A percentile compares a stretch with the other conserved stretches of the same genome.
Evolutionary conservation across 768 basidiomycete species (phyloP).

Genomic region (Boletus insuetus): DNA sequence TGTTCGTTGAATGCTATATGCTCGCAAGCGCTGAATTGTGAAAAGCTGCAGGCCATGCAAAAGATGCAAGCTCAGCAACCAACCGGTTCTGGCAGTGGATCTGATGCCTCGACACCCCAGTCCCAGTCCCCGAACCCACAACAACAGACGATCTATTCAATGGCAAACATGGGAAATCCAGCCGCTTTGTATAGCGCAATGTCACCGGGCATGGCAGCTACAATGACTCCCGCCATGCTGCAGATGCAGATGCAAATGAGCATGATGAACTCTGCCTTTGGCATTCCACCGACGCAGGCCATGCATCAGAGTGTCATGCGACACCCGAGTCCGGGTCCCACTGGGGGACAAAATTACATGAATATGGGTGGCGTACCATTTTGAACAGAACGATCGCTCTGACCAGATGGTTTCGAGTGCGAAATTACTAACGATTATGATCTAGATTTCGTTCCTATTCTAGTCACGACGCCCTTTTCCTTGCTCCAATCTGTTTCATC

Average conservation of each 20-base stretch:
- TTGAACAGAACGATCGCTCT: slow-evolving; percentile 20
- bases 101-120: slow-evolving; percentile 31
- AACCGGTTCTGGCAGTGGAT: slow-evolving; percentile 25
- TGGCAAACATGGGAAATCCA: slow-evolving; percentile 42
- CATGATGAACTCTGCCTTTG: slow-evolving; percentile 48
- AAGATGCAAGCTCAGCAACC: slow-evolving; percentile 47
- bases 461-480: neutral
- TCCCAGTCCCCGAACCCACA: slow-evolving; percentile 40
- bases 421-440: slow-evolving; percentile 12
- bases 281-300: slow-evolving; percentile 59
- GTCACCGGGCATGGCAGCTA: slow-evolving; percentile 29
- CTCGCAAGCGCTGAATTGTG: slow-evolving; percentile 5
- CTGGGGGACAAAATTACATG: slow-evolving; percentile 45
- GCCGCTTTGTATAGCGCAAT: slow-evolving; percentile 39
- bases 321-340: slow-evolving; percentile 67
- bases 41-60: slow-evolving; percentile 82
- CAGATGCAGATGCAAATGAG: slow-evolving; percentile 52
- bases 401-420: neutral
- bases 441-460: slow-evolving; percentile 28
- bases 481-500: slow-evolving; percentile 20
- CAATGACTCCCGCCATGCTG: slow-evolving; percentile 33
- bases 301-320: slow-evolving; percentile 87
- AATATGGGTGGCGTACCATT: slow-evolving; percentile 37
- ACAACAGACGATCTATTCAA: slow-evolving; percentile 48
- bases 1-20: slow-evolving; percentile 11